Evolutionary conservation across 495 filamentous ascomycete species (phyloP).

Genomic region (Pyronema domesticum): DNA sequence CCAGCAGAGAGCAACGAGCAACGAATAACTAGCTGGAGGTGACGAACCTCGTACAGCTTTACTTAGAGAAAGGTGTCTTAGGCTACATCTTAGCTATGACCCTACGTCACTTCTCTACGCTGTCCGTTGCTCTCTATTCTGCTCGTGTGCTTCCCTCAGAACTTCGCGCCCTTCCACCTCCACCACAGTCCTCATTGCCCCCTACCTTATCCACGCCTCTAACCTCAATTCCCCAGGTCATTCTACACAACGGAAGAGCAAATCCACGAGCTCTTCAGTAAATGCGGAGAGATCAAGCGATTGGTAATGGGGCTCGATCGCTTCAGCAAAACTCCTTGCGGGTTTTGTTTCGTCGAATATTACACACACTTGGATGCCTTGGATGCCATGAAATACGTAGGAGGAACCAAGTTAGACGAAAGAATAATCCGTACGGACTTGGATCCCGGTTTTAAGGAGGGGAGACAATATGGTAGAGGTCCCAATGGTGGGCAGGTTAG

Average conservation of each 20-base stretch:
- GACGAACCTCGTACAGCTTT: background rate
- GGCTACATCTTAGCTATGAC: no score
- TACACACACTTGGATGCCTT: constrained; percentile 92
- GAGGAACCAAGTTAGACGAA: constrained; percentile 96
- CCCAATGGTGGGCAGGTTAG: constrained; percentile 94
- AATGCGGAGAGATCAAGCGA: constrained; percentile 94
- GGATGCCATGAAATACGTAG: constrained; percentile 96
- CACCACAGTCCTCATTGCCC: no score
- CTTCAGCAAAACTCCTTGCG: constrained; percentile 92
- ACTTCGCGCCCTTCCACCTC: no score
- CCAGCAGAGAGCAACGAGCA: no score
- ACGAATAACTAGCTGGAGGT: no score
- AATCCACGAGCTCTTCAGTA: constrained; percentile 90
- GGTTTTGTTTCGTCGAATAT: constrained; percentile 98
- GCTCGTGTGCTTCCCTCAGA: no score
- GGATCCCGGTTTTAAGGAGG: constrained; percentile 89
- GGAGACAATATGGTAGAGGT: constrained; percentile 73
- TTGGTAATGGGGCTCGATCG: constrained; percentile 97
- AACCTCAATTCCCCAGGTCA: constrained; percentile 51
- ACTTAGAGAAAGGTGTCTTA: no score
- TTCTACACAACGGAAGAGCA: constrained; percentile 99
- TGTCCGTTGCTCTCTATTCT: no score
- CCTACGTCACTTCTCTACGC: no score
- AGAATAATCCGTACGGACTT: constrained; percentile 91
- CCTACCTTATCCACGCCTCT: background rate